A percentile compares a stretch with the other conserved stretches of the same genome.
phyloP scores from a whole-genome alignment of 805 yeast genomes.

The Candida hungchunana region DNA sequence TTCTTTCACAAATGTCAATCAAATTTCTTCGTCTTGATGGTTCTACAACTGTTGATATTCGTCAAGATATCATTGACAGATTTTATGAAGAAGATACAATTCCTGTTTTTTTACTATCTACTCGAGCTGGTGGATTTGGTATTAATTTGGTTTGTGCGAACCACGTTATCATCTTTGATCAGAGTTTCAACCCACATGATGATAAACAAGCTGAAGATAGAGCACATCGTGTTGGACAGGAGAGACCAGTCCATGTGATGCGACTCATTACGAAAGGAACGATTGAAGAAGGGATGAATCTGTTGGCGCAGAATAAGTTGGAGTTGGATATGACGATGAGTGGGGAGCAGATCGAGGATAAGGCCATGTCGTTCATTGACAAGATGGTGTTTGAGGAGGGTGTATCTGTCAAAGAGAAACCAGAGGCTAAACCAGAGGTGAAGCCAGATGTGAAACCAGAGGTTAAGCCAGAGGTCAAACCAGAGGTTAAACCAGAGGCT shows the following conservation, averaged over 20 bases:
- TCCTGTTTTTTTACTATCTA: slow-evolving; percentile 83
- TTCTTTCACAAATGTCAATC: slow-evolving; percentile 57
- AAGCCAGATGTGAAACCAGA: neutral
- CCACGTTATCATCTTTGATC: slow-evolving; percentile 86
- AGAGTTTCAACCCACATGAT: slow-evolving; percentile 96
- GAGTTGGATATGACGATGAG: slow-evolving; percentile 59
- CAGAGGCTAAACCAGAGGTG: slow-evolving; percentile 31
- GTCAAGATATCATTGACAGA: slow-evolving; percentile 88
- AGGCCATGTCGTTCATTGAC: slow-evolving; percentile 31
- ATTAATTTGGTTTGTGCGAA: slow-evolving; percentile 95
- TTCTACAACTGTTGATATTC: slow-evolving; percentile 84
- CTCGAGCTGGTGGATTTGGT: slow-evolving; percentile 99
- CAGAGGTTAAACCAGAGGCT: slow-evolving; percentile 1
- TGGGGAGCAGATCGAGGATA: slow-evolving; percentile 28
- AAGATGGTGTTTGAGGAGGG: slow-evolving; percentile 36
- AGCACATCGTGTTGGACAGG: slow-evolving; percentile 96
- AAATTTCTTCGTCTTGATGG: slow-evolving; percentile 89
- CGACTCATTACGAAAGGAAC: slow-evolving; percentile 70
- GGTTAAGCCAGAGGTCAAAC: neutral
- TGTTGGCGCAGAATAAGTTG: slow-evolving; percentile 83
- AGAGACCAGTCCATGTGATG: slow-evolving; percentile 73
- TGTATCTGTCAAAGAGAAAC: slow-evolving; percentile 36
- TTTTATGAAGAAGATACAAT: slow-evolving; percentile 79
- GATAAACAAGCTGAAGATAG: slow-evolving; percentile 98
- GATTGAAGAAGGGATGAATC: slow-evolving; percentile 85